phyloP scores from a whole-genome alignment of 192 early-diverging fungal species.

The Mortierella hygrophila region DNA sequence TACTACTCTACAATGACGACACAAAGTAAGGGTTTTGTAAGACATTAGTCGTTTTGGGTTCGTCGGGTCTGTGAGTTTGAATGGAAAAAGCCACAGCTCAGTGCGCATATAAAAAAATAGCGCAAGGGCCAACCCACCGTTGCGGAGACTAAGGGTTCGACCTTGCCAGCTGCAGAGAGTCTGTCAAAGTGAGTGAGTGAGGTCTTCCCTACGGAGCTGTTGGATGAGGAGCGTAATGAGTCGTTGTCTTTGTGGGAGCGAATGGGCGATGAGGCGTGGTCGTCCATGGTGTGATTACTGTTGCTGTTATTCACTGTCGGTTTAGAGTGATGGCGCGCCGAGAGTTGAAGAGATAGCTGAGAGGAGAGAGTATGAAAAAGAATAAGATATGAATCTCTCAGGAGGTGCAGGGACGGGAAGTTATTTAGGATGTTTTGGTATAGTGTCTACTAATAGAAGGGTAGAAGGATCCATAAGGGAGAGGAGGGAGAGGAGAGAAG shows the following conservation, averaged over 20 bases:
- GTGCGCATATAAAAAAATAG: neutral
- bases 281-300: neutral
- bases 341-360: neutral
- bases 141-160: conserved; percentile 18
- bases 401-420: too few relatives aligned
- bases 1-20: neutral
- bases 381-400: too few relatives aligned
- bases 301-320: neutral
- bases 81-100: neutral
- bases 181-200: neutral
- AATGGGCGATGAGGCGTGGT: neutral
- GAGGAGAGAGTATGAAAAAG: neutral
- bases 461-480: too few relatives aligned
- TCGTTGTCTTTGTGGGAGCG: neutral
- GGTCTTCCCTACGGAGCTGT: conserved; percentile 6
- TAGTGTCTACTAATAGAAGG: too few relatives aligned
- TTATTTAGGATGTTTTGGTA: too few relatives aligned
- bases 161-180: conserved; percentile 8
- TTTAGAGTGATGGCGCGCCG: neutral
- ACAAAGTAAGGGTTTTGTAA: neutral
- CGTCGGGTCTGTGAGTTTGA: neutral
- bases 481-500: neutral
- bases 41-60: too few relatives aligned
- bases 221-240: conserved; percentile 2
- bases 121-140: conserved; percentile 15